These are phyloP conservation scores for Lenwebbia sp. DNA, from an alignment of 345 rosid genomes.

Conservation along the genomic window DNA sequence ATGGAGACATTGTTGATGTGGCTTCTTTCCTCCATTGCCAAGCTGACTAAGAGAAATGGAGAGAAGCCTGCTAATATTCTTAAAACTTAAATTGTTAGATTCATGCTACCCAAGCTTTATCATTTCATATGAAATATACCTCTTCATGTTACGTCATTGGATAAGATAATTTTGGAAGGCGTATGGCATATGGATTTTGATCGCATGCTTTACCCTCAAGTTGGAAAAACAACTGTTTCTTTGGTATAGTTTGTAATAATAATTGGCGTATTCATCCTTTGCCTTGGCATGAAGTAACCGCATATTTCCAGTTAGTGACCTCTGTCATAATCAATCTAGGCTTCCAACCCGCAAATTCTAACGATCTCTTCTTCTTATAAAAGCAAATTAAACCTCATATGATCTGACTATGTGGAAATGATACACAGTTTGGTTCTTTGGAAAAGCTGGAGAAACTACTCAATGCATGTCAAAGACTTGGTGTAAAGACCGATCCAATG, in stretches of 20 bases:
- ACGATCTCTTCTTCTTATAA: background rate
- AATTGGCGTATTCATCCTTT: background rate
- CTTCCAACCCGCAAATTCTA: background rate
- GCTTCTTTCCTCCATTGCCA: background rate
- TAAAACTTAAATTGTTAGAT: background rate
- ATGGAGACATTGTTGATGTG: background rate
- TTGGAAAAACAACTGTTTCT: background rate
- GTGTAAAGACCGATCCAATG: conserved; percentile 41
- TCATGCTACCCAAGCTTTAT: background rate
- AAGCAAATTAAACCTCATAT: background rate
- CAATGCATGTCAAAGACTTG: conserved; percentile 42
- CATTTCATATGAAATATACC: background rate
- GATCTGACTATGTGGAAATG: background rate
- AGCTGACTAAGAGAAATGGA: background rate
- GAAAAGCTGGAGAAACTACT: conserved; percentile 57
- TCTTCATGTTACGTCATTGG: background rate
- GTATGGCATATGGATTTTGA: background rate
- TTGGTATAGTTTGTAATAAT: background rate
- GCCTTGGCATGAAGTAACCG: background rate
- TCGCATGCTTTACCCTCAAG: background rate
- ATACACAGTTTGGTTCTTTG: conserved; percentile 42
- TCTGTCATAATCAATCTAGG: background rate
- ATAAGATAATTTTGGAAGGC: background rate
- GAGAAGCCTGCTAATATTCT: background rate
- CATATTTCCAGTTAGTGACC: background rate